Evolutionary conservation across 2,329 filamentous ascomycete genomes (phyloP).

Genomic region (Trichoderma atrobrunneum): DNA sequence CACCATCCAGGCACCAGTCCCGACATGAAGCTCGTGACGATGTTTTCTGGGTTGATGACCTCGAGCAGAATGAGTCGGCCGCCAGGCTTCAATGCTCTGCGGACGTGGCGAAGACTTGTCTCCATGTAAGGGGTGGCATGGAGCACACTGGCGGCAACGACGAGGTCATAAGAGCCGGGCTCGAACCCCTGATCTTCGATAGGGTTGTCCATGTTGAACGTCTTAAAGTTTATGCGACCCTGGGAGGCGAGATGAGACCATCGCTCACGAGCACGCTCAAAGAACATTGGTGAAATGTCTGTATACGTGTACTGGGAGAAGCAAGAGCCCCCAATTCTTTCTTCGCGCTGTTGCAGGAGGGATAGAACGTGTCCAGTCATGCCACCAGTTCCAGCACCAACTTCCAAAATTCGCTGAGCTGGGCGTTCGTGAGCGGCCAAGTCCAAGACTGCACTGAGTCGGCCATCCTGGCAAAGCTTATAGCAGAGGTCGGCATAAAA

Average conservation of each 20-base stretch:
- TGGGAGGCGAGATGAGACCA: conserved; percentile 14
- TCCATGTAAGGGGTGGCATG: background rate
- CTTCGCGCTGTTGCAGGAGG: conserved; percentile 24
- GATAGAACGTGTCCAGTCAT: conserved; percentile 32
- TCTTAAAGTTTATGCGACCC: conserved; percentile 24
- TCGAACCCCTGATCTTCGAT: conserved; percentile 33
- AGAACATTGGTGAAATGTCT: conserved; percentile 39
- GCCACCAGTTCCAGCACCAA: conserved; percentile 40
- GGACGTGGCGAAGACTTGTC: background rate
- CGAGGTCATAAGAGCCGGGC: conserved; percentile 34
- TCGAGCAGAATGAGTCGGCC: conserved; percentile 6
- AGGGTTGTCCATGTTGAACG: conserved; percentile 29
- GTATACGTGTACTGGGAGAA: conserved; percentile 40
- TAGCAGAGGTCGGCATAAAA: conserved; percentile 37
- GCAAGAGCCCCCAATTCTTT: conserved; percentile 13
- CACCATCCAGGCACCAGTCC: conserved; percentile 7
- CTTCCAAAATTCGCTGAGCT: conserved; percentile 37
- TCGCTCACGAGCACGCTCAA: conserved; percentile 23
- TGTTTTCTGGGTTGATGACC: background rate
- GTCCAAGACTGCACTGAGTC: background rate
- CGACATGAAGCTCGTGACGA: background rate
- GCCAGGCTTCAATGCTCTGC: background rate
- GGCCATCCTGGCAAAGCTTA: conserved; percentile 22
- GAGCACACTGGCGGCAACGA: conserved; percentile 31
- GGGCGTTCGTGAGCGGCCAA: conserved; percentile 34